These are phyloP conservation scores for Cardamine occulta DNA, from an alignment of 345 rosid genomes.

Conservation along the genomic window DNA sequence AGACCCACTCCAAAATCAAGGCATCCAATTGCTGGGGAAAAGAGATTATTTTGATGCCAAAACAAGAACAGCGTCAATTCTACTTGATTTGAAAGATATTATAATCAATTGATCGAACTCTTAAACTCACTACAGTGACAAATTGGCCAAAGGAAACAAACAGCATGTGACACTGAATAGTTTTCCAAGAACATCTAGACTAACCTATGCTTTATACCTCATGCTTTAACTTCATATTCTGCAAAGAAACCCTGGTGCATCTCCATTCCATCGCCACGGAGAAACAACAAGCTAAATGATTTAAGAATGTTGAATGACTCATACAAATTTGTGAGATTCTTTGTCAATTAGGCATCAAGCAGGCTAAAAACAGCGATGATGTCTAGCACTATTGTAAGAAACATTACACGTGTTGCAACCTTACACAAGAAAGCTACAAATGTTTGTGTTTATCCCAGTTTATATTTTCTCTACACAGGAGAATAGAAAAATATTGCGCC, in stretches of 20 bases:
- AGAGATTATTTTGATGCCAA: constrained; percentile 8
- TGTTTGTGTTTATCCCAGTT: constrained; percentile 7
- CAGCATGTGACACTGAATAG: neutral
- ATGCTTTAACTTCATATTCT: constrained; percentile 20
- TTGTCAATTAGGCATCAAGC: constrained; percentile 22
- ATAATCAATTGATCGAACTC: constrained; percentile 13
- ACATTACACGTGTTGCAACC: constrained; percentile 22
- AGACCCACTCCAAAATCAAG: constrained; percentile 21
- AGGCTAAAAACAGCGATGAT: constrained; percentile 13
- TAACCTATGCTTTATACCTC: constrained; percentile 10
- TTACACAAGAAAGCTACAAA: constrained; percentile 23
- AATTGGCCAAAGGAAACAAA: constrained; percentile 3
- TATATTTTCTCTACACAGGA: constrained; percentile 1
- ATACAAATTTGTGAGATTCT: constrained; percentile 18
- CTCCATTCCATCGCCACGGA: constrained; percentile 21
- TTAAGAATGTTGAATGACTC: constrained; percentile 20
- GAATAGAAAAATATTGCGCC: constrained; percentile 1
- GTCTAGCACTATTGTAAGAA: constrained; percentile 15
- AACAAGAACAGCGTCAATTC: constrained; percentile 3
- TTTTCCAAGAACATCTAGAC: constrained; percentile 31
- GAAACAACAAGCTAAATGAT: constrained; percentile 24
- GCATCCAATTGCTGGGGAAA: constrained; percentile 2
- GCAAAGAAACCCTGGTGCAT: neutral
- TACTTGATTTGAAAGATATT: constrained; percentile 15
- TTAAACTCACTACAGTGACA: constrained; percentile 15